These are phyloP conservation scores for Withania somnifera DNA, from an alignment of 305 asterid genomes.

Conservation along the genomic window DNA sequence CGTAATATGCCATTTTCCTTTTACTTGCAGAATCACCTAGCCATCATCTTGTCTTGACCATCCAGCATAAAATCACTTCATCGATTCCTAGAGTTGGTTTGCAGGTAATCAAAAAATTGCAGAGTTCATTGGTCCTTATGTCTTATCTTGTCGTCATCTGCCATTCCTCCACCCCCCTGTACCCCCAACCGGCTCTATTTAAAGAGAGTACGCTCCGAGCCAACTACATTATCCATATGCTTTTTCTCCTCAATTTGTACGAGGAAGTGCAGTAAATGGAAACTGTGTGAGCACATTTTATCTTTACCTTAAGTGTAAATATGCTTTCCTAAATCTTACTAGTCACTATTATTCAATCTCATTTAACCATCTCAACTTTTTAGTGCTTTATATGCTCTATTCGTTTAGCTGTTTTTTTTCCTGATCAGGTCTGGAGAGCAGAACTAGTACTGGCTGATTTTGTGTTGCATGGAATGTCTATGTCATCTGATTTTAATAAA, in stretches of 20 bases:
- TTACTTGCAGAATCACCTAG: conserved; percentile 36
- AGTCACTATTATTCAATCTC: not conserved
- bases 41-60: conserved; percentile 40
- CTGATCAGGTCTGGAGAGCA: conserved; percentile 77
- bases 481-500: conserved; percentile 46
- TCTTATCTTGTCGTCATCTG: too few species aligned
- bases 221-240: not conserved
- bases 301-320: not conserved
- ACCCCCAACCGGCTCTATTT: too few species aligned
- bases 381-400: not conserved
- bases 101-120: conserved; percentile 41
- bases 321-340: not conserved
- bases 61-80: conserved; percentile 82
- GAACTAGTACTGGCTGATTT: conserved; percentile 82
- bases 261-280: not conserved
- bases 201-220: not conserved
- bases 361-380: not conserved
- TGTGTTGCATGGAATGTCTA: conserved; percentile 57
- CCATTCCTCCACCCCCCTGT: too few species aligned
- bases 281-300: not conserved
- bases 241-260: not conserved
- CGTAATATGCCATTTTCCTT: not conserved
- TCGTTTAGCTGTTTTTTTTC: not conserved
- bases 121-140: not conserved
- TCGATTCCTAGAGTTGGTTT: conserved; percentile 84